These are phyloP conservation scores for Fusarium nygamai DNA, from an alignment of 2,329 filamentous ascomycete species.

Conservation along the genomic window DNA sequence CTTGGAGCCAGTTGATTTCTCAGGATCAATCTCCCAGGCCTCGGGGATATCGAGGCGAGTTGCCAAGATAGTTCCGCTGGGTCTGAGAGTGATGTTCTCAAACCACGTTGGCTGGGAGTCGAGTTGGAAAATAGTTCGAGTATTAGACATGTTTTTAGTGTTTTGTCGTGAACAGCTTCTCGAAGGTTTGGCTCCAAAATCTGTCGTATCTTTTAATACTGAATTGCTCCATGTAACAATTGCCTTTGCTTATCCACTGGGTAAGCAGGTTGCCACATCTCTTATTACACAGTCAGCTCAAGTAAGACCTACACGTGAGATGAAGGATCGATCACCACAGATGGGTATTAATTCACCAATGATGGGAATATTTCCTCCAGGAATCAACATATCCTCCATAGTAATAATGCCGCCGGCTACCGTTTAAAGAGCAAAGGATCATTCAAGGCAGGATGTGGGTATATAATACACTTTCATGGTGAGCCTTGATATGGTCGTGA, in stretches of 20 bases:
- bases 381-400: too few species aligned
- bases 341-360: too few species aligned
- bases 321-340: too few species aligned
- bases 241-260: neutral
- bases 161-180: neutral
- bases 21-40: conserved; percentile 30
- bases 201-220: neutral
- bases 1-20: conserved; percentile 13
- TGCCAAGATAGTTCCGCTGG: conserved; percentile 22
- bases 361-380: too few species aligned
- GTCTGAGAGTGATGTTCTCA: conserved; percentile 55
- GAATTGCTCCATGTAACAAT: neutral
- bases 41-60: conserved; percentile 37
- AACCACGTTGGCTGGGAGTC: conserved; percentile 34
- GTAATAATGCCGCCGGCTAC: too few species aligned
- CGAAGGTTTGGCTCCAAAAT: too few species aligned
- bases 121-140: conserved; percentile 32
- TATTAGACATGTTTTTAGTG: neutral
- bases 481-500: too few species aligned
- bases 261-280: neutral
- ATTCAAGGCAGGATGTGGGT: too few species aligned
- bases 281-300: neutral
- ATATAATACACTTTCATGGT: too few species aligned
- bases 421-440: too few species aligned
- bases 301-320: neutral